Percentiles rank a stretch among this genome's conserved stretches.
phyloP scores from a whole-genome alignment of 306 rosid species.

The Senna tora region DNA sequence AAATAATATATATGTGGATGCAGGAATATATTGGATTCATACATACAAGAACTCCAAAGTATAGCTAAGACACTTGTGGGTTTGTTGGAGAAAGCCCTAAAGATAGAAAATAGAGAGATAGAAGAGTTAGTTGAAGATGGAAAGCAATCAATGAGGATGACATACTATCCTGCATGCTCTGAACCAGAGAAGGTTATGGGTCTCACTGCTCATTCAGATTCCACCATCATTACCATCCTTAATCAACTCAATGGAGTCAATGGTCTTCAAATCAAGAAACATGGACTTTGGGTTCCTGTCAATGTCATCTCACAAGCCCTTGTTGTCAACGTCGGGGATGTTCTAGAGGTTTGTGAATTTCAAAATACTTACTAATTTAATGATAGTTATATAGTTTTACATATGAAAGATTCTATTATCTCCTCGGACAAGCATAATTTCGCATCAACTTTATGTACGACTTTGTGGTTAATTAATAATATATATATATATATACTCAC shows the following conservation, averaged over 20 bases:
- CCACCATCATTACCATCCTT: conserved; percentile 47
- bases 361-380: too few relatives aligned
- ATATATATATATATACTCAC: too few relatives aligned
- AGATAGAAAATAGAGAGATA: conserved; percentile 37
- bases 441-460: too few relatives aligned
- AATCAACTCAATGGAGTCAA: conserved; percentile 51
- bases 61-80: conserved; percentile 37
- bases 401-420: too few relatives aligned
- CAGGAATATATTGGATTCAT: conserved; percentile 47
- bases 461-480: too few relatives aligned
- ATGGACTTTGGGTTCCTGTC: conserved; percentile 56
- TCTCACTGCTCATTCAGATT: conserved; percentile 53
- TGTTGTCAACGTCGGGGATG: conserved; percentile 56
- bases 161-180: conserved; percentile 58
- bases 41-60: conserved; percentile 31
- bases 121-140: conserved; percentile 51
- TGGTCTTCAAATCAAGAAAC: conserved; percentile 51
- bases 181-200: conserved; percentile 53
- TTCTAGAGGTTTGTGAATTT: conserved; percentile 53
- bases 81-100: conserved; percentile 38
- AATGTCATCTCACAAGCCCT: conserved; percentile 39
- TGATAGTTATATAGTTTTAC: too few relatives aligned
- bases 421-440: too few relatives aligned
- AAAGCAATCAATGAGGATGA: conserved; percentile 49
- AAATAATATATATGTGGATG: not conserved